Evolutionary conservation across 2,329 filamentous ascomycete genomes (phyloP).

Genomic region (Davidsoniella virescens): DNA sequence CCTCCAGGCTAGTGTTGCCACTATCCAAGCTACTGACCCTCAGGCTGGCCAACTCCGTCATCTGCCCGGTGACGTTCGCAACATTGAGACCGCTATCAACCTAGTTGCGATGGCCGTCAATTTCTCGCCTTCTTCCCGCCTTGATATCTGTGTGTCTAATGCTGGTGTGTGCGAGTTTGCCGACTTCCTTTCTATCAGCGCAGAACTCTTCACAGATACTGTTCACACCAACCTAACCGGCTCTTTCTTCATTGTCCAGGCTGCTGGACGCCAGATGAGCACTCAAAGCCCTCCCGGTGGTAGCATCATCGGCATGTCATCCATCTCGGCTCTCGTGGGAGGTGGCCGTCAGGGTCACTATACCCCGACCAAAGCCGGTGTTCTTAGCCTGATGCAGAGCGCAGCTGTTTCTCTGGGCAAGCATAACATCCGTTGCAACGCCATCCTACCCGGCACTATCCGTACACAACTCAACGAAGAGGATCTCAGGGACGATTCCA

Average conservation of each 20-base stretch:
- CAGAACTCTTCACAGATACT: conserved; percentile 54
- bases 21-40: conserved; percentile 23
- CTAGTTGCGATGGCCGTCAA: conserved; percentile 52
- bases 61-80: conserved; percentile 60
- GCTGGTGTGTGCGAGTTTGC: conserved; percentile 79
- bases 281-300: conserved; percentile 49
- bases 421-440: conserved; percentile 67
- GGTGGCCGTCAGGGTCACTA: conserved; percentile 70
- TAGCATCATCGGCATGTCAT: conserved; percentile 62
- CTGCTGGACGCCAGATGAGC: conserved; percentile 71
- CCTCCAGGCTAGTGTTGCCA: conserved; percentile 34
- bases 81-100: conserved; percentile 51
- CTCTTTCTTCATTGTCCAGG: conserved; percentile 77
- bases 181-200: conserved; percentile 61
- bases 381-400: conserved; percentile 69
- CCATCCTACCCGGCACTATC: conserved; percentile 68
- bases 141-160: conserved; percentile 75
- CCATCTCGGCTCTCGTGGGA: conserved; percentile 60
- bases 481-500: conserved; percentile 57
- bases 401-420: conserved; percentile 63
- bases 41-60: conserved; percentile 34
- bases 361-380: conserved; percentile 74
- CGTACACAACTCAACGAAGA: conserved; percentile 71
- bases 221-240: conserved; percentile 70
- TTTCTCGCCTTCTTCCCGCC: conserved; percentile 35